Base-by-base conservation (phyloP, 257 asterid genomes). In the Solanum tarijense region DNA sequence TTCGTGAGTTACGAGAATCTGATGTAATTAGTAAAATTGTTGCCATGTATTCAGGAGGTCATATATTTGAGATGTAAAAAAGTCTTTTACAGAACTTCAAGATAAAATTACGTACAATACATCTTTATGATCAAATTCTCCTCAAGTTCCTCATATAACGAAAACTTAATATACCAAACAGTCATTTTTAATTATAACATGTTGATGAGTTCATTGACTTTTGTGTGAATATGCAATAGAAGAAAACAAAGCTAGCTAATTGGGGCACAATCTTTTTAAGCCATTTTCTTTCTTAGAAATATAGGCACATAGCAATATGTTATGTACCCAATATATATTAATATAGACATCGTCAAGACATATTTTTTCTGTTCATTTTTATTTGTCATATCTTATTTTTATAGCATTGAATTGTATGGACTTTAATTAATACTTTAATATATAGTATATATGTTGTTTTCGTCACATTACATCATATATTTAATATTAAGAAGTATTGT, bases 41-140 rank as follows among this genome's bases (percentile, higher is more conserved):
- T 55, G 0, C 0, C n/a, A 6, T 55, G n/a, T 55, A 2, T 16
- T 55, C 2, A 6, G 10, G 3, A 6, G 9, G 10, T 20, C 4
- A 0, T 6, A 55, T 7, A 55, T 55, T 55, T 18, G 4, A 55
- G 1, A 16, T 2, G 1, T 55, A 18, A 52, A 52, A 52, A 6
- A 6, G 3, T 52, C 4, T 6, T 18, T 55, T 18, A 3, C 8
- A 55, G 0, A 7, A 55, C 2, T 55, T 2, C 0, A 55, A 2
- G 0, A 55, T 55, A 18, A 18, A 55, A 55, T 55, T 55, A 55
- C 1, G 4, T 55, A 18, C 1, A 2, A 55, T 3, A 55, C 9
- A 6, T 0, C n/a, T 55, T 55, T 55, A 55, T 18, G 1, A 7
- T 55, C 2, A 1, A 1, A 55, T 55, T 9, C 11, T 55, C 4